phyloP scores from a whole-genome alignment of 192 early-diverging fungal species.

The Irineochytrium annulatum region DNA sequence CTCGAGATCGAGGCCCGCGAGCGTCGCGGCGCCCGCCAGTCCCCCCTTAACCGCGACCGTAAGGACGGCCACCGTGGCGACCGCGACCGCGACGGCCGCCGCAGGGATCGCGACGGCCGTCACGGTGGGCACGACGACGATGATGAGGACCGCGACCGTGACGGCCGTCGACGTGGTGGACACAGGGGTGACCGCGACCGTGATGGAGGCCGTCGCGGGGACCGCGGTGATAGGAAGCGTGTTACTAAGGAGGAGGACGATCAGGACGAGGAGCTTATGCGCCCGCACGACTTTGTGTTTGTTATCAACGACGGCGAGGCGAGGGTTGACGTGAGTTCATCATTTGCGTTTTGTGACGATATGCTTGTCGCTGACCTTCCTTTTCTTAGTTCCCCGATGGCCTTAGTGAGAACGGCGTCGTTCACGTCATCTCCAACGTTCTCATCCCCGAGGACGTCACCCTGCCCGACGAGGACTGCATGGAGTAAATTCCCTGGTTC shows the following conservation, averaged over 20 bases:
- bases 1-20: conserved; percentile 11
- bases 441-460: too few species aligned
- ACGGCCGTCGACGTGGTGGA: background rate
- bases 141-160: background rate
- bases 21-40: conserved; percentile 4
- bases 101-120: background rate
- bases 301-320: conserved; percentile 36
- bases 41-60: background rate
- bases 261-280: background rate
- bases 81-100: background rate
- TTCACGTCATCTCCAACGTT: too few species aligned
- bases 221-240: background rate
- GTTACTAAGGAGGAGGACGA: conserved; percentile 2
- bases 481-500: too few species aligned
- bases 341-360: too few species aligned
- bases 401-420: too few species aligned
- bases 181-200: too few species aligned
- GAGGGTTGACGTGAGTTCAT: too few species aligned
- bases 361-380: too few species aligned
- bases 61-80: background rate
- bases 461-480: too few species aligned
- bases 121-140: background rate
- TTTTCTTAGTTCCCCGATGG: too few species aligned
- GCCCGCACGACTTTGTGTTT: conserved; percentile 23
- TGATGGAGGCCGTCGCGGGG: background rate